Base-by-base conservation (phyloP, 805 yeast species). In the Metschnikowia aberdeeniae region DNA sequence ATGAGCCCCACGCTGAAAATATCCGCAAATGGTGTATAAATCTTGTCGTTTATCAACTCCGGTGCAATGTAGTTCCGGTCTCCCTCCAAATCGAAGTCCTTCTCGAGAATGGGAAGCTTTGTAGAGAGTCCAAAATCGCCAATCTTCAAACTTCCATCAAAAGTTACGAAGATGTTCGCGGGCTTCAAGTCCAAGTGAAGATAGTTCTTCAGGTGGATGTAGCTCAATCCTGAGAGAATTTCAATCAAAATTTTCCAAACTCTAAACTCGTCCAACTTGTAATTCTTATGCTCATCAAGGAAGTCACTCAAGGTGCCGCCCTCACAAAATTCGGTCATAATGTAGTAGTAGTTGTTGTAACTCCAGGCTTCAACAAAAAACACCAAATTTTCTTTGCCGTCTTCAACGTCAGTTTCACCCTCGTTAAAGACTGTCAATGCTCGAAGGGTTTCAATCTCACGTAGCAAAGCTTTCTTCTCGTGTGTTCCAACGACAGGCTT, bases 21-120 rank as follows among this genome's bases (percentile, higher is more conserved):
- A 62, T 93, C 99, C 0, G 98, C 98, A 43, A 92, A 89, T 54
- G 85, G 87, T 34, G 89, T 89, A 61, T 93, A 93, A 36, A 78
- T 76, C 60, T 88, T 89, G 36, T 77, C 80, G 29, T 89, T 80
- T 44, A 93, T 82, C 20, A 93, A 82, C 63, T 93, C 99, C 1
- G 99, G 99, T 0, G 99, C 98, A 66, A 93, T 93, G 65, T 93
- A 93, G 62, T 92, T 96, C 43, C 98, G 75, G 65, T 93, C 99
- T 24, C 99, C 99, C 67, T 93, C 99, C 54, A 96, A 78, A 65
- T 93, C 99, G 57, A 88, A 83, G 52, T 70, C 80, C 35, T 73
- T 75, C 39, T 78, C 78, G 28, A 70, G 52, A 14, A 82, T 81
- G 0, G 98, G 98, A 43, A 81, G 69, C 53, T 78, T 80, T 3